Percentiles rank a stretch among this genome's conserved stretches.
phyloP scores from a whole-genome alignment of 352 stramenopile species.

The Pythium aquatile region DNA sequence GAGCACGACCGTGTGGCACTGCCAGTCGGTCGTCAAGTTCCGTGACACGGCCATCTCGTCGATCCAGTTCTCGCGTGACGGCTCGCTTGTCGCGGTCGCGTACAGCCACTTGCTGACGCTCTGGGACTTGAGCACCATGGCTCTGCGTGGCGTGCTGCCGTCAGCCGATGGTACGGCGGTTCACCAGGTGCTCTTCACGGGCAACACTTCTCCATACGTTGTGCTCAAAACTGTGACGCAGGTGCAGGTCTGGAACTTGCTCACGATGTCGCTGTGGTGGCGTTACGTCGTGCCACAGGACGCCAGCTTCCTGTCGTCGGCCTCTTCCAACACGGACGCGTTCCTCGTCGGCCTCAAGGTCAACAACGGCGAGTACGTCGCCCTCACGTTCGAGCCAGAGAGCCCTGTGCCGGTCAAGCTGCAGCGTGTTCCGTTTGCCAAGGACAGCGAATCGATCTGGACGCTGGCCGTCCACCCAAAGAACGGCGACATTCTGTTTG shows the following conservation, averaged over 20 bases:
- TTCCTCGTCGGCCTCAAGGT: slow-evolving; percentile 51
- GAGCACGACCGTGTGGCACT: slow-evolving; percentile 54
- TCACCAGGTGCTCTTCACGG: slow-evolving; percentile 57
- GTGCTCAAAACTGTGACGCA: slow-evolving; percentile 53
- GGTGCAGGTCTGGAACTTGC: slow-evolving; percentile 77
- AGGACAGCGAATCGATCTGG: slow-evolving; percentile 45
- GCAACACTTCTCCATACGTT: slow-evolving; percentile 55
- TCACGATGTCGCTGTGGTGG: slow-evolving; percentile 70
- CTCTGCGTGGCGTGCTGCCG: slow-evolving; percentile 69
- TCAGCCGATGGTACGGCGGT: slow-evolving; percentile 60
- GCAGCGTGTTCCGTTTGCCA: slow-evolving; percentile 31
- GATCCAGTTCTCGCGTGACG: slow-evolving; percentile 69
- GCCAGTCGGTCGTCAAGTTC: slow-evolving; percentile 77
- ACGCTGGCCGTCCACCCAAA: slow-evolving; percentile 55
- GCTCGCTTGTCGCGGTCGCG: slow-evolving; percentile 80
- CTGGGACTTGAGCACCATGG: slow-evolving; percentile 78
- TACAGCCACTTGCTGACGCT: slow-evolving; percentile 82
- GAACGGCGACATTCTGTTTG: slow-evolving; percentile 55
- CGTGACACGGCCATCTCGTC: slow-evolving; percentile 65
- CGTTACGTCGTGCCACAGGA: slow-evolving; percentile 52
- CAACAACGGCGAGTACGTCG: slow-evolving; percentile 36
- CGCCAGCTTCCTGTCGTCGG: slow-evolving; percentile 33
- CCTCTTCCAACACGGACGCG: slow-evolving; percentile 35
- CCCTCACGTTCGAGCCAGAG: slow-evolving; percentile 49
- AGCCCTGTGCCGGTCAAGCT: slow-evolving; percentile 48